Evolutionary conservation across 2,329 filamentous ascomycete genomes (phyloP).

Genomic region (Colletotrichum nymphaeae): DNA sequence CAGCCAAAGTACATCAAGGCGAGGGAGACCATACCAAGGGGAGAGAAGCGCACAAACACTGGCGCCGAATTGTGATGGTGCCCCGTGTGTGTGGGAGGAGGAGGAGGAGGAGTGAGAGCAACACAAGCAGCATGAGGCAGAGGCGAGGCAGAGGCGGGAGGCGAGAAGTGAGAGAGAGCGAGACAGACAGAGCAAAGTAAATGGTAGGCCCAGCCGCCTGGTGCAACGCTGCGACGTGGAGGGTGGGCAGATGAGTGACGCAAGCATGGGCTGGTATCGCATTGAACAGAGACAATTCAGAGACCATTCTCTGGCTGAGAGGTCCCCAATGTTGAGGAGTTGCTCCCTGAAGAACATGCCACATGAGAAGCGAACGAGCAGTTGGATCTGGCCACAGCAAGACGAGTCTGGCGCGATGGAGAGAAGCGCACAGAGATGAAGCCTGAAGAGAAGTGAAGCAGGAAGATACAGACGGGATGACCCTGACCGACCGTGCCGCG

Average conservation of each 20-base stretch:
- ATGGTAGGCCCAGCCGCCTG: slow-evolving; percentile 12
- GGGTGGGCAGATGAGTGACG: slow-evolving; percentile 33
- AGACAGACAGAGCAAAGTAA: background rate
- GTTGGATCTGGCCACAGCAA: background rate
- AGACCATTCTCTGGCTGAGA: background rate
- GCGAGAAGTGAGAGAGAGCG: background rate
- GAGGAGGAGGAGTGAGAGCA: background rate
- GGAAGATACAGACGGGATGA: background rate
- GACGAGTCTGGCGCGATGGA: background rate
- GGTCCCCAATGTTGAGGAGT: too few species aligned
- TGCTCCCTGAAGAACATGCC: background rate
- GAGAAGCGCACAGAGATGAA: background rate
- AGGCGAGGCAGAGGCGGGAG: background rate
- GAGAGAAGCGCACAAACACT: background rate
- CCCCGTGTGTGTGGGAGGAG: background rate
- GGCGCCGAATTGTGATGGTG: background rate
- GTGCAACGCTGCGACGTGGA: slow-evolving; percentile 20
- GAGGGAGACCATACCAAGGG: slow-evolving; percentile 5
- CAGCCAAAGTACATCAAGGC: background rate
- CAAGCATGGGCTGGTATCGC: slow-evolving; percentile 20
- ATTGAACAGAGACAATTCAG: background rate
- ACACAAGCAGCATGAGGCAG: background rate
- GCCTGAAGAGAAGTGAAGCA: background rate
- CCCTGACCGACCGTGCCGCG: background rate
- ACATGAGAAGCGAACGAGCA: background rate